Percentiles rank a stretch among this genome's conserved stretches.
Conservation (phyloP, 345 rosid species). For the Dipteronia sinensis region DNA sequence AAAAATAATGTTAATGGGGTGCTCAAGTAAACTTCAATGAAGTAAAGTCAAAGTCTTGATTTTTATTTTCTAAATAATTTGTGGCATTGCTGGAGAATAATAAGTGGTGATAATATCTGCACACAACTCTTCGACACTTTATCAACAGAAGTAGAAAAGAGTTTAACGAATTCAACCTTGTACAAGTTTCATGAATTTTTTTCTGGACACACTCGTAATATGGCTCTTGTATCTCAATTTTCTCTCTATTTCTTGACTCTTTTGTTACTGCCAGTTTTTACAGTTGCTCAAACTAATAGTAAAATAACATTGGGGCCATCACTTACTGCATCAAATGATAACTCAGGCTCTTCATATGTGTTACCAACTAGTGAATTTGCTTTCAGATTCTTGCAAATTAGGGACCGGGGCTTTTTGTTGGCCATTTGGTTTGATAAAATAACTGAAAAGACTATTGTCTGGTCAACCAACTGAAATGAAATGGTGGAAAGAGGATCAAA, state of each 20-base stretch:
- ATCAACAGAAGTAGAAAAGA: too few relatives aligned
- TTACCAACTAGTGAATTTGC: constrained; percentile 42
- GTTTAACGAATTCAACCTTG: too few relatives aligned
- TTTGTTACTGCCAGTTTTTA: not conserved
- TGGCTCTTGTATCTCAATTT: not conserved
- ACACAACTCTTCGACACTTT: too few relatives aligned
- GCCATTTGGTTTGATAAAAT: constrained; percentile 45
- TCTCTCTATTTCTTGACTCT: not conserved
- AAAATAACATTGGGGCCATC: not conserved
- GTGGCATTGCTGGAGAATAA: too few relatives aligned
- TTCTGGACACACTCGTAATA: not conserved
- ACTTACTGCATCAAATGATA: constrained; percentile 8
- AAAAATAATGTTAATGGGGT: too few relatives aligned
- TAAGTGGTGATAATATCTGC: too few relatives aligned
- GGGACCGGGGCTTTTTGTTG: constrained; percentile 15
- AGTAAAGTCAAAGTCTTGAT: too few relatives aligned
- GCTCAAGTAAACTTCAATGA: too few relatives aligned
- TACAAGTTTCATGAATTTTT: too few relatives aligned
- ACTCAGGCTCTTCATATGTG: not conserved
- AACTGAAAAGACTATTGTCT: constrained; percentile 34
- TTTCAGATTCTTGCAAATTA: constrained; percentile 32
- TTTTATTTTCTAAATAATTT: too few relatives aligned
- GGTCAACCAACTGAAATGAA: constrained; percentile 37
- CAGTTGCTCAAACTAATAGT: not conserved
- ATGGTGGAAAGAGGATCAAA: constrained; percentile 16